A percentile compares a stretch with the other conserved stretches of the same genome.
phyloP scores from a whole-genome alignment of 2,329 filamentous ascomycete species.

The Trichoderma koningii region DNA sequence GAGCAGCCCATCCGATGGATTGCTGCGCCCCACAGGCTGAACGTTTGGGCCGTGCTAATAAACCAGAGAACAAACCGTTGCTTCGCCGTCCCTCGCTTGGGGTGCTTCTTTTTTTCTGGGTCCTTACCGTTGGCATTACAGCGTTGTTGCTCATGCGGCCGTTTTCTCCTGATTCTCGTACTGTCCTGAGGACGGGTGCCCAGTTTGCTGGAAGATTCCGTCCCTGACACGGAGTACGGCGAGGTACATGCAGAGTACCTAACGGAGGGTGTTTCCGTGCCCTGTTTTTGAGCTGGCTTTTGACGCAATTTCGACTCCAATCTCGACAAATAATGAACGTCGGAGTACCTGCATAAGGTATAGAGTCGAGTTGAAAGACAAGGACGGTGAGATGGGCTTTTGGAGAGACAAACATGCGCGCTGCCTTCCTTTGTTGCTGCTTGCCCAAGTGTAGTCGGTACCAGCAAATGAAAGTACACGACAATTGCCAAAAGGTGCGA shows the following conservation, averaged over 20 bases:
- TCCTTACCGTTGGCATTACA: neutral
- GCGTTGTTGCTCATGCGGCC: neutral
- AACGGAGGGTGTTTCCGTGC: slow-evolving; percentile 16
- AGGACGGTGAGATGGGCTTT: neutral
- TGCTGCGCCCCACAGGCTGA: slow-evolving; percentile 27
- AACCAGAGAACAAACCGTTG: neutral
- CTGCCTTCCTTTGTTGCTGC: neutral
- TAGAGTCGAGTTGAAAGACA: too few species aligned
- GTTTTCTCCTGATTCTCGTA: slow-evolving; percentile 12
- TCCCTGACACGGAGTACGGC: slow-evolving; percentile 1
- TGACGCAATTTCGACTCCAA: slow-evolving; percentile 7
- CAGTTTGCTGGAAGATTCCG: neutral
- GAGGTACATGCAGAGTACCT: slow-evolving; percentile 8
- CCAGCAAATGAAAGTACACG: too few species aligned
- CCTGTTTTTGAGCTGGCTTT: neutral
- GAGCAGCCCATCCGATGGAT: slow-evolving; percentile 19
- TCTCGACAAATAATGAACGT: neutral
- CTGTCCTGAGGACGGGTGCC: too few species aligned
- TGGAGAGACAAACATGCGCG: too few species aligned
- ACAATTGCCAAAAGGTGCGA: too few species aligned
- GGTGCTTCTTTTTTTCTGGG: too few species aligned
- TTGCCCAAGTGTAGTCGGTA: neutral
- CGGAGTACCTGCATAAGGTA: too few species aligned
- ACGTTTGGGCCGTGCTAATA: slow-evolving; percentile 7
- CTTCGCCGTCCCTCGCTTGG: too few species aligned